Evolutionary conservation across 441 rosid species (phyloP).

Genomic region (Brassica hybrid): DNA sequence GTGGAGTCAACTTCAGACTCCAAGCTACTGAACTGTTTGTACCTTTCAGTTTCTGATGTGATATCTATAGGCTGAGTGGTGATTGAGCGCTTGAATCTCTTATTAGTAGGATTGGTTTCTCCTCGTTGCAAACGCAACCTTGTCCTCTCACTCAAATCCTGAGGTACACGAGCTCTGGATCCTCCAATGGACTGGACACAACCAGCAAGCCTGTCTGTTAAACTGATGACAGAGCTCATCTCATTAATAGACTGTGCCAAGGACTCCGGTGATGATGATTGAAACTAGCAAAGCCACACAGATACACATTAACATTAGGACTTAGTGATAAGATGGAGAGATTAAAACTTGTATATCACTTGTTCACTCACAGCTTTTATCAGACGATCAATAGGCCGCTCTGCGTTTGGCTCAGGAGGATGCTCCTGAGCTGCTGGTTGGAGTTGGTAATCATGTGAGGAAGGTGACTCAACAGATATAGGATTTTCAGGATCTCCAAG

Average conservation of each 20-base stretch:
- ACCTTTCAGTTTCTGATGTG: conserved; percentile 4
- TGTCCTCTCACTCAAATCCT: conserved; percentile 36
- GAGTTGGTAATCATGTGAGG: no score
- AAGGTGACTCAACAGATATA: conserved; percentile 32
- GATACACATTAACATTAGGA: background rate
- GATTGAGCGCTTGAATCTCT: conserved; percentile 1
- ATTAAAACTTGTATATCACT: background rate
- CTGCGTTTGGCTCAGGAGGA: conserved; percentile 24
- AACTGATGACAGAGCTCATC: conserved; percentile 42
- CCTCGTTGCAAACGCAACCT: conserved; percentile 18
- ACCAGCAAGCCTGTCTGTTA: conserved; percentile 37
- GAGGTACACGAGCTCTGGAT: conserved; percentile 35
- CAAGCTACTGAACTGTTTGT: conserved; percentile 5
- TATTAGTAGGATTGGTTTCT: background rate
- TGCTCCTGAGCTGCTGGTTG: no score
- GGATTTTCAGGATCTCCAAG: conserved; percentile 34
- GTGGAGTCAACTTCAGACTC: conserved; percentile 39
- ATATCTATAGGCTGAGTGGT: conserved; percentile 4
- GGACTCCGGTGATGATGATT: conserved; percentile 37
- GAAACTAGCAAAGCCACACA: conserved; percentile 30
- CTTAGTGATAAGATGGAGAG: conserved; percentile 17
- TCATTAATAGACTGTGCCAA: conserved; percentile 43
- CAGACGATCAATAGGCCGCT: conserved; percentile 49
- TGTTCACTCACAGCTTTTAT: conserved; percentile 46
- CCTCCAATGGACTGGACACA: conserved; percentile 26